A percentile compares a stretch with the other conserved stretches of the same genome.
Evolutionary conservation across 345 rosid species (phyloP).

Genomic region (Syzygium oleosum): DNA sequence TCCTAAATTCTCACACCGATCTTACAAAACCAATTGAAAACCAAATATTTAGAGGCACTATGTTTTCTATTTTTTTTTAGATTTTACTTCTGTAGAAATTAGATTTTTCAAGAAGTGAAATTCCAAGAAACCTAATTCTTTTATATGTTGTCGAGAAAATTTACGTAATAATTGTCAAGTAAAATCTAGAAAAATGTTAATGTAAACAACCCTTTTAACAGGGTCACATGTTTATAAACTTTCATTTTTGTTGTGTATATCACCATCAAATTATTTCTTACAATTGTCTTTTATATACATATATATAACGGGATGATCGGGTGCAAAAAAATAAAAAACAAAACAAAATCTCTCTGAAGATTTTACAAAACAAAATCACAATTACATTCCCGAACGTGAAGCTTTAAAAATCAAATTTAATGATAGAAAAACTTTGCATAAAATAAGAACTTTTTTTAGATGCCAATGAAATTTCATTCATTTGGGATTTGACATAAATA

Average conservation of each 20-base stretch:
- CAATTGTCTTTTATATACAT: neutral
- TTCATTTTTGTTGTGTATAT: neutral
- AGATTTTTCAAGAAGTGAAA: neutral
- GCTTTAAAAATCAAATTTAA: neutral
- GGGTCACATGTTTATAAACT: neutral
- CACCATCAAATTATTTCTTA: neutral
- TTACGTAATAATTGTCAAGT: neutral
- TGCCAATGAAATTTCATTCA: neutral
- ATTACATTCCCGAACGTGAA: neutral
- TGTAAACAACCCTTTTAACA: neutral
- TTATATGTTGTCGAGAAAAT: rapidly evolving
- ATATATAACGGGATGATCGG: neutral
- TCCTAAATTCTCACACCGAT: neutral
- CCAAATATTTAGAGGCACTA: neutral
- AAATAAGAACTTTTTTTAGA: too few species aligned
- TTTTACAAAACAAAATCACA: neutral
- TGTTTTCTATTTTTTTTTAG: neutral
- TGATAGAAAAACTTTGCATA: neutral
- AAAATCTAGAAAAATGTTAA: neutral
- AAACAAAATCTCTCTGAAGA: neutral
- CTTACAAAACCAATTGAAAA: neutral
- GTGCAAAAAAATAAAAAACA: neutral
- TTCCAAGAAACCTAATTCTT: rapidly evolving
- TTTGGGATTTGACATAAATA: neutral
- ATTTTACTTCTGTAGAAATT: neutral